These are phyloP conservation scores for Lentinula sp. DNA, from an alignment of 768 basidiomycete species.

Conservation along the genomic window DNA sequence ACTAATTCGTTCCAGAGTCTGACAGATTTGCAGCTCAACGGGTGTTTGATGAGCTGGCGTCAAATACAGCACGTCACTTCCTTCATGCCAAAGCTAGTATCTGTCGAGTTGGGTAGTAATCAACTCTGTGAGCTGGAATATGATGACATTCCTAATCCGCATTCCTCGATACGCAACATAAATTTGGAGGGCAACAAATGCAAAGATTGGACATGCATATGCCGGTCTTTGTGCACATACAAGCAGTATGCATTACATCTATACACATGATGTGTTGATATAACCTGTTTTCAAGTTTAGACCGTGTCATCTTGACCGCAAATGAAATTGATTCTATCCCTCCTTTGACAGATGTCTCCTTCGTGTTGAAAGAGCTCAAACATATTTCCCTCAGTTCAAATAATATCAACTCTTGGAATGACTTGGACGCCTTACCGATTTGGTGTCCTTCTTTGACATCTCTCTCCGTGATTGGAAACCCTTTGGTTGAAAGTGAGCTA, in stretches of 20 bases:
- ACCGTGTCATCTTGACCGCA: conserved; percentile 58
- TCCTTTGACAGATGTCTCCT: conserved; percentile 20
- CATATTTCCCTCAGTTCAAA: conserved; percentile 65
- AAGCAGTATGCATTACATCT: conserved; percentile 33
- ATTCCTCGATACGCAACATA: conserved; percentile 36
- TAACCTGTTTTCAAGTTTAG: conserved; percentile 38
- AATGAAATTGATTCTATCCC: conserved; percentile 55
- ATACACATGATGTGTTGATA: conserved; percentile 2
- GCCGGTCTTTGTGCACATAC: conserved; percentile 35
- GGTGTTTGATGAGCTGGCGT: conserved; percentile 65
- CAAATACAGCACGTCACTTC: conserved; percentile 49
- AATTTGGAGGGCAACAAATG: conserved; percentile 71
- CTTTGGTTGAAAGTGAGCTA: conserved; percentile 48
- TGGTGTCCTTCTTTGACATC: conserved; percentile 69
- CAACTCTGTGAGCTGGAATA: conserved; percentile 30
- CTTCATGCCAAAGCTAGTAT: conserved; percentile 46
- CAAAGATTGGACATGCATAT: conserved; percentile 47
- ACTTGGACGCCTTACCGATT: conserved; percentile 53
- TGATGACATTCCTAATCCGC: neutral
- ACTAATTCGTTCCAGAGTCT: conserved; percentile 42
- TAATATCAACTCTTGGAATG: conserved; percentile 48
- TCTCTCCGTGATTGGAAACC: conserved; percentile 58
- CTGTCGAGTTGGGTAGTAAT: conserved; percentile 73
- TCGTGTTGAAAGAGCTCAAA: conserved; percentile 32
- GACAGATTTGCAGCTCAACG: conserved; percentile 68